phyloP scores from a whole-genome alignment of 352 stramenopile species.

The Globisporangium sylvaticum region DNA sequence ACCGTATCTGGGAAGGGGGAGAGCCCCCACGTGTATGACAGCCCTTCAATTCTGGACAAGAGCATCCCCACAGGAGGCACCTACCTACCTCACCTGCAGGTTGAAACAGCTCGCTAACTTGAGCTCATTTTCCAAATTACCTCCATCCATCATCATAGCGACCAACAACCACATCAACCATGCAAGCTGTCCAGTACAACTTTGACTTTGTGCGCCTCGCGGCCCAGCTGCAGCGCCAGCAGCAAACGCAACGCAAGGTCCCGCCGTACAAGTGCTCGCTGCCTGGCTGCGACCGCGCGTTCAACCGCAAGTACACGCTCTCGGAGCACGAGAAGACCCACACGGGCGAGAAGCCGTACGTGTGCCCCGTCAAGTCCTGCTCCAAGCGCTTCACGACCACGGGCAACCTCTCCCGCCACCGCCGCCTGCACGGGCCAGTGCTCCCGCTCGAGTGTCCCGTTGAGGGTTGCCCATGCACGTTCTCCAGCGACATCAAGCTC shows the following conservation, averaged over 20 bases:
- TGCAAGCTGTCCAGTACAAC: slow-evolving; percentile 5
- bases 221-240: not conserved
- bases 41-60: no score
- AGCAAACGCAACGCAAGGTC: not conserved
- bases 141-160: not conserved
- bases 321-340: slow-evolving; percentile 52
- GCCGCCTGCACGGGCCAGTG: slow-evolving; percentile 38
- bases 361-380: slow-evolving; percentile 34
- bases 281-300: slow-evolving; percentile 20
- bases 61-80: no score
- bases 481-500: slow-evolving; percentile 34
- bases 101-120: not conserved
- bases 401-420: slow-evolving; percentile 47
- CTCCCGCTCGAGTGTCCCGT: slow-evolving; percentile 30
- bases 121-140: slow-evolving; percentile 6
- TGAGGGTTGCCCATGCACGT: slow-evolving; percentile 26
- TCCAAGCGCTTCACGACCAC: slow-evolving; percentile 49
- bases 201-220: slow-evolving; percentile 3
- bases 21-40: no score
- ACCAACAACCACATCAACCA: not conserved
- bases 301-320: slow-evolving; percentile 50
- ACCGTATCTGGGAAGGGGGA: no score
- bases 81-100: no score
- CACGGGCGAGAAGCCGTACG: slow-evolving; percentile 45
- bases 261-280: slow-evolving; percentile 19